phyloP scores from a whole-genome alignment of 352 stramenopile genomes.

The Pythium apleroticum region DNA sequence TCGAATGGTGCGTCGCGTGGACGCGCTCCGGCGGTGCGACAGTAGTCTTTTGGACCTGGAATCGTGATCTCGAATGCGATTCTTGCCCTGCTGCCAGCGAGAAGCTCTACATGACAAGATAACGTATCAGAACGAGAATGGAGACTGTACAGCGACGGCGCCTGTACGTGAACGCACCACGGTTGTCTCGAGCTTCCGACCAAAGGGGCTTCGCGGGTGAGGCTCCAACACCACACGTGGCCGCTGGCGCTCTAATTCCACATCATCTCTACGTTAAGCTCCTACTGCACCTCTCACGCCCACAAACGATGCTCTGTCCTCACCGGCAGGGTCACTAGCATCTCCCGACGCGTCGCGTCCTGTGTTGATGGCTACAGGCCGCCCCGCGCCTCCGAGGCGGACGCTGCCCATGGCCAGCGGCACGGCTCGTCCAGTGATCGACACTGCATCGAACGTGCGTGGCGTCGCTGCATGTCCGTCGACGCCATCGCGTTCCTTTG shows the following conservation, averaged over 20 bases:
- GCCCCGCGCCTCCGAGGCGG: constrained; percentile 48
- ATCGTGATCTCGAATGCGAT: constrained; percentile 1
- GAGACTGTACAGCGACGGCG: neutral
- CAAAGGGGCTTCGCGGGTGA: constrained; percentile 45
- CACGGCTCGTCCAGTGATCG: constrained; percentile 37
- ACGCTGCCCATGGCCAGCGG: constrained; percentile 48
- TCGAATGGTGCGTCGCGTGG: constrained; percentile 28
- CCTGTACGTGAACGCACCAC: constrained; percentile 23
- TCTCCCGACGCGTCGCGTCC: neutral
- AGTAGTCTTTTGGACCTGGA: constrained; percentile 16
- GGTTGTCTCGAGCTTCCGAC: constrained; percentile 37
- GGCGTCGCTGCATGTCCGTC: neutral
- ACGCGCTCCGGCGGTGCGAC: constrained; percentile 16
- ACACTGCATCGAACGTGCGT: neutral
- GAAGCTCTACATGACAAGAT: neutral
- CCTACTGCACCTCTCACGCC: neutral
- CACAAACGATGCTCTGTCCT: neutral
- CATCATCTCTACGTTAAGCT: neutral
- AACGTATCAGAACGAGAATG: neutral
- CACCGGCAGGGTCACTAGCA: neutral
- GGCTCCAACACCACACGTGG: constrained; percentile 34
- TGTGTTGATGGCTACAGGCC: constrained; percentile 31
- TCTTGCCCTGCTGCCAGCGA: neutral
- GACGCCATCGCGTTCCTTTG: neutral
- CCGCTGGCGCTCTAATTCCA: constrained; percentile 8